Evolutionary conservation across 768 basidiomycete species (phyloP).

Genomic region (Botryobasidium botryosum): DNA sequence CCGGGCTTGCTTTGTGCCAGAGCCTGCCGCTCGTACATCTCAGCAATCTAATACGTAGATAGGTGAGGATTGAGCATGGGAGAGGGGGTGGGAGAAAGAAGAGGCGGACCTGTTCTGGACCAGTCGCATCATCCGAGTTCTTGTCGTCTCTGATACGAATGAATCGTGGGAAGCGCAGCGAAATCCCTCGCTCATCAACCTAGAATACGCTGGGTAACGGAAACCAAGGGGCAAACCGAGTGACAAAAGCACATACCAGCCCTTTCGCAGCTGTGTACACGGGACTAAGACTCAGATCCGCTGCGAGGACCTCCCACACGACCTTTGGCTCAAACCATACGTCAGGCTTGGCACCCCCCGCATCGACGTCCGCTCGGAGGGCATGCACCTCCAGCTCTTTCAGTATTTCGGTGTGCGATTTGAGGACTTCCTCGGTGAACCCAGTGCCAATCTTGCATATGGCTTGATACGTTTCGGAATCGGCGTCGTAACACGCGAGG

Average conservation of each 20-base stretch:
- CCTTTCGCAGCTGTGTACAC: constrained; percentile 92
- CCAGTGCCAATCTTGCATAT: constrained; percentile 99
- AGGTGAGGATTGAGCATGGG: constrained; percentile 10
- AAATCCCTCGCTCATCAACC: constrained; percentile 84
- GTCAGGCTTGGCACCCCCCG: constrained; percentile 90
- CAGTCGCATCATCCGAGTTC: constrained; percentile 77
- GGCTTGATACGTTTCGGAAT: constrained; percentile 87
- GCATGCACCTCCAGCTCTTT: constrained; percentile 58
- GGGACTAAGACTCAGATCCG: constrained; percentile 91
- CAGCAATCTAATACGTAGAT: constrained; percentile 45
- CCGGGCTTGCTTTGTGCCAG: constrained; percentile 58
- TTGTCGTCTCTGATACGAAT: constrained; percentile 90
- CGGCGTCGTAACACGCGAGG: constrained; percentile 89
- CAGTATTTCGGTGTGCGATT: constrained; percentile 62
- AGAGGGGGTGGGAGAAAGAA: neutral
- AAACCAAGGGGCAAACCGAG: neutral
- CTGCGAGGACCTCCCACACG: constrained; percentile 97
- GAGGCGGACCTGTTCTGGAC: constrained; percentile 65
- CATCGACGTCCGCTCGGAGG: constrained; percentile 65
- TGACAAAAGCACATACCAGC: constrained; percentile 32
- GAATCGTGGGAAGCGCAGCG: constrained; percentile 91
- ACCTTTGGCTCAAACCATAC: constrained; percentile 95
- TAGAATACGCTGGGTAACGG: constrained; percentile 20
- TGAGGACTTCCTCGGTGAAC: constrained; percentile 82
- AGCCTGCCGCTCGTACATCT: constrained; percentile 84